These are phyloP conservation scores for Capronia epimyces DNA, from an alignment of 2,329 filamentous ascomycete species.

Conservation along the genomic window DNA sequence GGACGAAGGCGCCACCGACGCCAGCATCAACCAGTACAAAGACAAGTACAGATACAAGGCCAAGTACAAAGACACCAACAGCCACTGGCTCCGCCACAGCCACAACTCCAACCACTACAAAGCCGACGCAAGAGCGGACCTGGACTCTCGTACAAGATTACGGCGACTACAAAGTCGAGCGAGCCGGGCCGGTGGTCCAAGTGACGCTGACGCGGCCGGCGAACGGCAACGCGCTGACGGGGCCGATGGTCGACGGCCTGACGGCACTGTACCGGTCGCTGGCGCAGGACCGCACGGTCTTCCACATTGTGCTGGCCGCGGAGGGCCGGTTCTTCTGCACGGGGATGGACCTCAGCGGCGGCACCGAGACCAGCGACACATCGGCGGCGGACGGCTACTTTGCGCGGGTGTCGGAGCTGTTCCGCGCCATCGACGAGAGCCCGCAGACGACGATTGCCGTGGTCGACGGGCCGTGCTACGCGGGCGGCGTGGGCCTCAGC, in stretches of 20 bases:
- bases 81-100: no score
- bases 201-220: slow-evolving; percentile 34
- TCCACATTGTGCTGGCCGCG: slow-evolving; percentile 25
- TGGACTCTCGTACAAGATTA: slow-evolving; percentile 39
- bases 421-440: slow-evolving; percentile 37
- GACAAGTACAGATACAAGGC: no score
- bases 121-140: slow-evolving; percentile 30
- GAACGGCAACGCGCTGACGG: slow-evolving; percentile 40
- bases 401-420: slow-evolving; percentile 32
- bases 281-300: slow-evolving; percentile 29
- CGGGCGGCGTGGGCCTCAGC: slow-evolving; percentile 41
- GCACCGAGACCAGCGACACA: not conserved
- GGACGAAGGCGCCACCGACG: no score
- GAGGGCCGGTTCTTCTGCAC: slow-evolving; percentile 17
- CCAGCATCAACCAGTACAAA: no score
- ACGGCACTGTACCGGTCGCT: slow-evolving; percentile 30
- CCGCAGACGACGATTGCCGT: slow-evolving; percentile 40
- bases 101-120: slow-evolving; percentile 33
- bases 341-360: slow-evolving; percentile 11
- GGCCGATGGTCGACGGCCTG: slow-evolving; percentile 34
- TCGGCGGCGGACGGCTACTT: not conserved
- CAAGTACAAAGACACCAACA: no score
- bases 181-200: slow-evolving; percentile 34
- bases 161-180: slow-evolving; percentile 21
- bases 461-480: slow-evolving; percentile 41